Evolutionary conservation across 805 yeast genomes (phyloP), one percentile per base, ranked within the genome.

Genomic region (Saturnispora silvae): DNA sequence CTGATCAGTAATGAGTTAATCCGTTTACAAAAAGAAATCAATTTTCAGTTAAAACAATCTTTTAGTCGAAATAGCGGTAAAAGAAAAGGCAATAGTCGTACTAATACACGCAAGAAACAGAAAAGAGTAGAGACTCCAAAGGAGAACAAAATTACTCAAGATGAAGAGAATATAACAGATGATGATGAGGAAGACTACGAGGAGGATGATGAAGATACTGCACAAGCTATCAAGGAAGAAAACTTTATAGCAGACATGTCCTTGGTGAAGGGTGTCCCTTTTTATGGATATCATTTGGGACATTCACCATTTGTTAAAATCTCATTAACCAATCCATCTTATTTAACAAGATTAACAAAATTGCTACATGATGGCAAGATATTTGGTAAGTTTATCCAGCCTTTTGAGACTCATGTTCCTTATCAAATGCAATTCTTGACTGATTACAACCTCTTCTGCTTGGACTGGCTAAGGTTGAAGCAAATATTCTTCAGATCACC

Each of bases 371-470:
- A 53, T 19, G 77, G 77, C 0, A 57, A 56, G 3, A 48, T 72
- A 1, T 45, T 60, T 28, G 65, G 63, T 3, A 50, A 49, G 16
- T 40, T 49, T 1, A 44, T 61, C 11, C 77, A 75, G 32, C 73
- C 77, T 0, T 83, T 63, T 53, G 98, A 92, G 50, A 65, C 86
- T 0, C 97, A 92, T 51, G 67, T 89, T 10, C 86, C 95, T 0
- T 80, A 65, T 47, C 51, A 72, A 1, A 55, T 84, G 5, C 96
- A 92, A 51, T 85, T 89, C 50, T 54, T 84, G 20, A 65, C 81
- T 0, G 98, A 92, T 52, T 85, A 69, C 57, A 87, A 89, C 51
- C 56, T 89, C 22, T 83, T 68, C 51, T 94, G 95, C 1, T 83
- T 96, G 55, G 76, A 78, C 4, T 83, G 94, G 89, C 42, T 87